Percentiles rank a stretch among this genome's conserved stretches.
Conservation (phyloP, 768 basidiomycete species). For the Podaxis carcinomalis region DNA sequence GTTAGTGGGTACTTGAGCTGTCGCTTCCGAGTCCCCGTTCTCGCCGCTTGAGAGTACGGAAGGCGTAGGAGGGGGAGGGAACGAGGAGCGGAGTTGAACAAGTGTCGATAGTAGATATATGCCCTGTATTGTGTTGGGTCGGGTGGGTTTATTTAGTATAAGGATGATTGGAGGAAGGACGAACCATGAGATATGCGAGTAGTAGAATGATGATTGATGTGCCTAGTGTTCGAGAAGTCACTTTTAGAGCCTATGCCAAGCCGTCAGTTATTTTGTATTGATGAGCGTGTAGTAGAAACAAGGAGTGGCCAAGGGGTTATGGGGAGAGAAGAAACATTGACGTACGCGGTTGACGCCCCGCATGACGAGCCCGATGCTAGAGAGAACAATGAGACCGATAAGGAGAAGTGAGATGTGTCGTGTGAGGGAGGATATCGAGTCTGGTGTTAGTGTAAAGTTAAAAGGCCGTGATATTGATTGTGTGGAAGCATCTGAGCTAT, state of each 20-base stretch:
- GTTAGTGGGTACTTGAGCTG: conserved; percentile 28
- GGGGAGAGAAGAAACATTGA: conserved; percentile 8
- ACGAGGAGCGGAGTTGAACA: conserved; percentile 77
- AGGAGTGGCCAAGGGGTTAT: no score
- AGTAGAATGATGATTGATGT: conserved; percentile 74
- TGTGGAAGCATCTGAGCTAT: background rate
- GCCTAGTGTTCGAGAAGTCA: conserved; percentile 65
- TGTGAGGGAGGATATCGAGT: conserved; percentile 36
- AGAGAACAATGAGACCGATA: conserved; percentile 74
- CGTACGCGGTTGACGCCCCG: conserved; percentile 58
- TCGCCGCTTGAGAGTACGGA: conserved; percentile 5
- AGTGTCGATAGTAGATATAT: conserved; percentile 82
- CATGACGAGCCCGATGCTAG: conserved; percentile 67
- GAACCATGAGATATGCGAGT: conserved; percentile 81
- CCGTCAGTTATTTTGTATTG: background rate
- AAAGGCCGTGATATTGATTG: conserved; percentile 10
- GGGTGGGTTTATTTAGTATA: background rate
- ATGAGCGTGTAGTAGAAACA: no score
- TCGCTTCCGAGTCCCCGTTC: background rate
- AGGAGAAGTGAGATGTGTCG: conserved; percentile 58
- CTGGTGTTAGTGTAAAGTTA: conserved; percentile 17
- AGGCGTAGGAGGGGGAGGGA: conserved; percentile 53
- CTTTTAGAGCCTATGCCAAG: conserved; percentile 44
- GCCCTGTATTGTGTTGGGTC: conserved; percentile 40
- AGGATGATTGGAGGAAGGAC: conserved; percentile 14